Evolutionary conservation across 805 yeast species (phyloP), one percentile per base, ranked within the genome.

Genomic region (Metschnikowia borealis): DNA sequence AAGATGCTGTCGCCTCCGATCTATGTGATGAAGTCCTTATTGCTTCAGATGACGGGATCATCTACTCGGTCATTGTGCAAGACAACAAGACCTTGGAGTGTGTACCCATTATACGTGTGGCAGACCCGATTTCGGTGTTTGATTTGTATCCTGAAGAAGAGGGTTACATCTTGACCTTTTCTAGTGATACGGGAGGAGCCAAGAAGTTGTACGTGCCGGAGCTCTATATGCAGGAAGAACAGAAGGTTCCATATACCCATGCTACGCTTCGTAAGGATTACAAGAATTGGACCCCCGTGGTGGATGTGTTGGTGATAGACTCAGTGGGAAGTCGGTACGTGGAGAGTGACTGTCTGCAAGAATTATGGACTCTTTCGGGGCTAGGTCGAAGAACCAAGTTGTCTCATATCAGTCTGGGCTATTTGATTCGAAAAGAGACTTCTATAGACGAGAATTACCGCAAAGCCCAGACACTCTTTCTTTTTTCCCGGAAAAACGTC

Each of bases 201-300:
- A 70, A 74, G 32, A 70, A 70, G 47, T 51, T 73, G 8, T 44
- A 66, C 2, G 56, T 76, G 4, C 39, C 51, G 5, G 15, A 39
- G 11, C 45, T 51, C 6, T 36, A 47, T 29, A 17, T 48, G 13
- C 39, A 33, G 6, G 44, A 38, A 6, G 32, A 6, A 3, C 14
- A 6, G 1, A 62, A 50, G 47, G 46, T 54, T 6, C 52, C 57
- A 1, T 67, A 60, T 42, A 65, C 65, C 21, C 55, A 48, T 29
- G 67, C 65, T 5, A 54, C 54, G 26, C 46, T 69, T 6, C 33
- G 66, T 2, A 57, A 58, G 2, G 72, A 65, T 47, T 72, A 67
- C 59, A 67, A 65, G 35, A 75, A 72, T 53, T 78, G 83, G 82
- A 68, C 81, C 0, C 82, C 82, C 0, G 46, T 78, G 1, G 51